phyloP scores from a whole-genome alignment of 345 rosid species.

The Psidium guajava region DNA sequence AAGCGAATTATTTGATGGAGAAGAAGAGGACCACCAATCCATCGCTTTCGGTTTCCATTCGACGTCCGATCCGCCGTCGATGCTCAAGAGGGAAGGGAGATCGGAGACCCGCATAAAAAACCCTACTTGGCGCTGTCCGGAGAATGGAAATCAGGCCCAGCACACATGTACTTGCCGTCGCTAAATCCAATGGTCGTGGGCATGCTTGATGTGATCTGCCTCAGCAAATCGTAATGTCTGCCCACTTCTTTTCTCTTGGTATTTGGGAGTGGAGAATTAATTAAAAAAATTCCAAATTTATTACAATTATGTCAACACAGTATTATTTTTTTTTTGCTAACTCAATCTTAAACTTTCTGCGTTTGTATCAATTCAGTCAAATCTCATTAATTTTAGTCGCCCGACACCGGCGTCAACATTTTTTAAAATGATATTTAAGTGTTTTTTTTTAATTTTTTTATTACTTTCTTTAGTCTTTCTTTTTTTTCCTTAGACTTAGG shows the following conservation, averaged over 20 bases:
- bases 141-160: background rate
- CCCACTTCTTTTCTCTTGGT: background rate
- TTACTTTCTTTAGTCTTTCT: background rate
- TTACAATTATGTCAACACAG: too few species aligned
- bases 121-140: background rate
- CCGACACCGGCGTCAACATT: too few species aligned
- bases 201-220: background rate
- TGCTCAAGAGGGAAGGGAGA: background rate
- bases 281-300: too few species aligned
- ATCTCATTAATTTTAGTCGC: too few species aligned
- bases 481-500: background rate
- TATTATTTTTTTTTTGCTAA: too few species aligned
- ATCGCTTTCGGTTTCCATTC: background rate
- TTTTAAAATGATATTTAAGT: too few species aligned
- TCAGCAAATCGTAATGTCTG: background rate
- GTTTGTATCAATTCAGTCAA: too few species aligned
- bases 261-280: too few species aligned
- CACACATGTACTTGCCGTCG: background rate
- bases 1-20: background rate
- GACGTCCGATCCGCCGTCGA: background rate
- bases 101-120: background rate
- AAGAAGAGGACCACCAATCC: background rate
- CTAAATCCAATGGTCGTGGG: background rate
- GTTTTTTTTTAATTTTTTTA: too few species aligned
- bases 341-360: too few species aligned